Evolutionary conservation across 139 green algal genomes (phyloP).

Genomic region (Chlorella ohadii): DNA sequence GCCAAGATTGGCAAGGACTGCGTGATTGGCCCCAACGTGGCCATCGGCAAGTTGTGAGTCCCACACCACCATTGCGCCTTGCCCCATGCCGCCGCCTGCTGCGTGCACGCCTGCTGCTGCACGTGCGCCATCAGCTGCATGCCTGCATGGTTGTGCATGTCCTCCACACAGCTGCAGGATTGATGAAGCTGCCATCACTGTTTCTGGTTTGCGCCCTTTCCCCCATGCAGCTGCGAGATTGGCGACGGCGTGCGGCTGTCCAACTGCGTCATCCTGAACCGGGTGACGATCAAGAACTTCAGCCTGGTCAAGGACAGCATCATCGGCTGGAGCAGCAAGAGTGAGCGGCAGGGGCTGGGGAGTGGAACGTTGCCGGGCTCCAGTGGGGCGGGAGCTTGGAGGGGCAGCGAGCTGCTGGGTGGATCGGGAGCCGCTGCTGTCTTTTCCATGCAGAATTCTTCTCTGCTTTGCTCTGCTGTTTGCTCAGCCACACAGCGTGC

Average conservation of each 20-base stretch:
- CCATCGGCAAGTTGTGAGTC: conserved; percentile 74
- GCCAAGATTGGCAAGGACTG: conserved; percentile 87
- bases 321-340: conserved; percentile 85
- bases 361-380: too few relatives aligned
- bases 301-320: conserved; percentile 88
- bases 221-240: conserved; percentile 76
- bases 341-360: conserved; percentile 10
- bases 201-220: too few relatives aligned
- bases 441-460: not conserved
- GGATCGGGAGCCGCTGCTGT: too few relatives aligned
- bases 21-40: conserved; percentile 92
- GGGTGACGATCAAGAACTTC: conserved; percentile 80
- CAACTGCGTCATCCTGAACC: conserved; percentile 89
- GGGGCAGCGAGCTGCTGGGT: too few relatives aligned
- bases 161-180: too few relatives aligned
- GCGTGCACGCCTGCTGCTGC: not conserved
- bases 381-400: too few relatives aligned
- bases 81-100: too few relatives aligned
- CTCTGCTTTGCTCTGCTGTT: not conserved
- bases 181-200: too few relatives aligned
- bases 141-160: too few relatives aligned
- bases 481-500: not conserved
- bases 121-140: too few relatives aligned
- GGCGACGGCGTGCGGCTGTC: conserved; percentile 91
- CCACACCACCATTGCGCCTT: too few relatives aligned